Conservation (phyloP, 2,329 filamentous ascomycete genomes). For the Pyrenophora teres region DNA sequence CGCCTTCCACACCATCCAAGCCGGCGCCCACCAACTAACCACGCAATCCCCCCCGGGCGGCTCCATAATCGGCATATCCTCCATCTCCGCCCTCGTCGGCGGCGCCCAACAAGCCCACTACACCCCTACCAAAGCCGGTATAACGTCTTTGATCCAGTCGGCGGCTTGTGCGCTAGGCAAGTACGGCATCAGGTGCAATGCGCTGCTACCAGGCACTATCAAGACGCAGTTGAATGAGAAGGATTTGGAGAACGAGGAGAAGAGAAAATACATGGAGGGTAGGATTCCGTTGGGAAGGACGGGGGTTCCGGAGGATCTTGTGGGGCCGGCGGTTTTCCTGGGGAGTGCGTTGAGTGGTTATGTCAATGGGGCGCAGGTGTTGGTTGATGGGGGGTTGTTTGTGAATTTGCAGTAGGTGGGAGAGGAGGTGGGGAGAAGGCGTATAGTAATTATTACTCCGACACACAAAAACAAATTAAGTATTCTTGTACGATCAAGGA, state of each 20-base stretch:
- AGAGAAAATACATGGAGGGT: conserved; percentile 78
- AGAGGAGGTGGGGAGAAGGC: too few species aligned
- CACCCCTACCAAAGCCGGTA: conserved; percentile 82
- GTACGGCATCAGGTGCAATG: conserved; percentile 80
- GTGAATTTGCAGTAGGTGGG: conserved; percentile 66
- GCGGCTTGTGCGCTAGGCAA: conserved; percentile 77
- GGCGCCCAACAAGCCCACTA: conserved; percentile 82
- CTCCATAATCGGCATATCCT: conserved; percentile 77
- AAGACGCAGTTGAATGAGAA: conserved; percentile 83
- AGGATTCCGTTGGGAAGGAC: conserved; percentile 70
- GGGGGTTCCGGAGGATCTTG: conserved; percentile 66
- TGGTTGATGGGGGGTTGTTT: conserved; percentile 88
- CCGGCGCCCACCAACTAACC: conserved; percentile 83
- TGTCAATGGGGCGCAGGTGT: conserved; percentile 73
- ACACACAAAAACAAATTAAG: too few species aligned
- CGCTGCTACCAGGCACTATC: conserved; percentile 80
- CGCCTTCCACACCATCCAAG: conserved; percentile 86
- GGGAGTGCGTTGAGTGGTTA: conserved; percentile 69
- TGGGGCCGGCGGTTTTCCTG: conserved; percentile 83
- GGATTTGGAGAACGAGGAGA: conserved; percentile 73
- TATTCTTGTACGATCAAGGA: too few species aligned
- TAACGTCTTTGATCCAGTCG: conserved; percentile 81
- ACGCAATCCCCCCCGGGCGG: conserved; percentile 66
- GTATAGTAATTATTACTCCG: too few species aligned
- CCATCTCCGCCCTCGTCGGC: conserved; percentile 76